These are phyloP conservation scores for Tolypocladium capitatum DNA, from an alignment of 2,329 filamentous ascomycete genomes.

Conservation along the genomic window DNA sequence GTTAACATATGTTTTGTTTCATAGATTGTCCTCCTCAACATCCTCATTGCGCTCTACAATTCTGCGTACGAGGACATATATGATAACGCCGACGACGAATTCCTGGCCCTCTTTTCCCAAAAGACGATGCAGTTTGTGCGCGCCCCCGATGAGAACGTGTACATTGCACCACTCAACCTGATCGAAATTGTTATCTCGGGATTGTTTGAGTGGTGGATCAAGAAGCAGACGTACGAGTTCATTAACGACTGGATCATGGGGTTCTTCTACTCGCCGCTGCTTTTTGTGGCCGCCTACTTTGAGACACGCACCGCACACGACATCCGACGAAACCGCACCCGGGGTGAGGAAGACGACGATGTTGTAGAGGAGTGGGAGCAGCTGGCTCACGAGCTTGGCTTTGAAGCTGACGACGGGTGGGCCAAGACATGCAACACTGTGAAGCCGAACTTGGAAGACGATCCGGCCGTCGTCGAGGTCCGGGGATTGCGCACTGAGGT, in stretches of 20 bases:
- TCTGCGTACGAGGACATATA: conserved; percentile 93
- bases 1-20: background rate
- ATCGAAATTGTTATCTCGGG: conserved; percentile 73
- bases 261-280: conserved; percentile 68
- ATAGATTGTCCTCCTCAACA: conserved; percentile 68
- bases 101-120: conserved; percentile 80
- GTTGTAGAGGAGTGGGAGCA: conserved; percentile 90
- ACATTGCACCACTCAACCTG: conserved; percentile 90
- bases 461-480: conserved; percentile 61
- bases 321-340: conserved; percentile 59
- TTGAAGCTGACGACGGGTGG: conserved; percentile 80
- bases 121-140: conserved; percentile 96
- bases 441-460: conserved; percentile 70
- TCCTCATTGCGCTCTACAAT: conserved; percentile 95
- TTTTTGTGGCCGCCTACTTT: conserved; percentile 63
- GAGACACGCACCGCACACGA: conserved; percentile 52
- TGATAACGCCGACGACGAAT: conserved; percentile 87
- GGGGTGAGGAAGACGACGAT: conserved; percentile 84
- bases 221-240: conserved; percentile 56
- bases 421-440: conserved; percentile 61
- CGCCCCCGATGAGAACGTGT: conserved; percentile 95
- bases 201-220: conserved; percentile 91
- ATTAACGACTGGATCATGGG: conserved; percentile 87
- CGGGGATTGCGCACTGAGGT: conserved; percentile 45
- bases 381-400: conserved; percentile 55